Evolutionary conservation across 257 asterid genomes (phyloP).

Genomic region (Penstemon barbatus): DNA sequence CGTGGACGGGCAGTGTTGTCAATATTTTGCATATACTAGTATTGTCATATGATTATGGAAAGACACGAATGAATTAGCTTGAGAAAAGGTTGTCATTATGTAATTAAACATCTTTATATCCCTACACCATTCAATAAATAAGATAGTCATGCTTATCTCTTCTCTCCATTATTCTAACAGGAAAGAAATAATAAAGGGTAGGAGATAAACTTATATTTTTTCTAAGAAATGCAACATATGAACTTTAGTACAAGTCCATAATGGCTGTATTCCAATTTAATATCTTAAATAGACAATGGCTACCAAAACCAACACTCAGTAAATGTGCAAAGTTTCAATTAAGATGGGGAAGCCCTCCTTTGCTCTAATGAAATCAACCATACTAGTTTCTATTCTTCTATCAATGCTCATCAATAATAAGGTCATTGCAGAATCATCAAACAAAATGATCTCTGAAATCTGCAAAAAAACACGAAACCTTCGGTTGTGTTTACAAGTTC

Average conservation of each 20-base stretch:
- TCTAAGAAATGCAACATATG: neutral
- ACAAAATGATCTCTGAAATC: conserved; percentile 14
- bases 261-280: neutral
- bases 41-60: too few relatives aligned
- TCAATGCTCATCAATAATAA: neutral
- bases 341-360: conserved; percentile 11
- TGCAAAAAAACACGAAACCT: conserved; percentile 26
- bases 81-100: too few relatives aligned
- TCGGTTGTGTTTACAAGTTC: conserved; percentile 10
- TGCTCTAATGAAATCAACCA: neutral
- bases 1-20: too few relatives aligned
- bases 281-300: neutral
- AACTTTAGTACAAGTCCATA: conserved; percentile 6
- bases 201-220: neutral
- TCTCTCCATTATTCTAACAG: too few relatives aligned
- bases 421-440: neutral
- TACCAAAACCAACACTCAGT: neutral
- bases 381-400: neutral
- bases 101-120: too few relatives aligned
- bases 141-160: too few relatives aligned
- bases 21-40: too few relatives aligned
- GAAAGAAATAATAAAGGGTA: neutral
- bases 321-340: neutral
- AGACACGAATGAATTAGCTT: too few relatives aligned
- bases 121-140: too few relatives aligned